phyloP scores from a whole-genome alignment of 2,329 filamentous ascomycete species.

The Diplodia mutila region DNA sequence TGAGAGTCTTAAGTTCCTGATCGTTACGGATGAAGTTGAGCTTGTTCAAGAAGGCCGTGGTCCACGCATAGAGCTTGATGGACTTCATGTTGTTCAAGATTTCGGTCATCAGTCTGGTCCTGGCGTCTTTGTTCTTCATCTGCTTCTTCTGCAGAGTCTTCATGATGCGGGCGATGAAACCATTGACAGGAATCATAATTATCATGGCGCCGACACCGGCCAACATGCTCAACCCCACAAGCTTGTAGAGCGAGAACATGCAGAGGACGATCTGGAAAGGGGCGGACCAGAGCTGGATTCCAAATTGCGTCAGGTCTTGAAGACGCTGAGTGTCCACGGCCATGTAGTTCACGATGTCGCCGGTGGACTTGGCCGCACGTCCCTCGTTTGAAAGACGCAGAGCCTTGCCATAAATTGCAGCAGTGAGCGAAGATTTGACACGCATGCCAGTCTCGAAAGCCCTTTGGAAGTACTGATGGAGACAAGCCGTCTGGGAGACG shows the following conservation, averaged over 20 bases:
- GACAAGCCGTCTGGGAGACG: constrained; percentile 80
- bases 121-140: constrained; percentile 98
- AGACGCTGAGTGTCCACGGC: constrained; percentile 95
- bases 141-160: constrained; percentile 92
- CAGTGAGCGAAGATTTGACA: constrained; percentile 87
- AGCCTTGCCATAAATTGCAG: constrained; percentile 91
- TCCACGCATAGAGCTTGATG: constrained; percentile 97
- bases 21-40: constrained; percentile 96
- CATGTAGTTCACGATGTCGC: constrained; percentile 99
- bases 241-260: constrained; percentile 92
- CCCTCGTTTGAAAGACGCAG: constrained; percentile 92
- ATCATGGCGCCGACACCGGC: constrained; percentile 95
- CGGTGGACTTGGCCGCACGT: constrained; percentile 83
- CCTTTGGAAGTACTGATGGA: constrained; percentile 97
- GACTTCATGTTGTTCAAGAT: constrained; percentile 99
- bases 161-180: constrained; percentile 88
- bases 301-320: constrained; percentile 92
- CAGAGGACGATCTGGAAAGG: constrained; percentile 96
- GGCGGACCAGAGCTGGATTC: constrained; percentile 93
- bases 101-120: constrained; percentile 92
- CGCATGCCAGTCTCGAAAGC: constrained; percentile 96
- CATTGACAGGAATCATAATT: constrained; percentile 95
- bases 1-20: constrained; percentile 88
- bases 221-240: constrained; percentile 95
- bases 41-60: constrained; percentile 95